Evolutionary conservation across 352 stramenopile genomes (phyloP), one percentile per base, ranked within the genome.

Genomic region (Pythium folliculosum): DNA sequence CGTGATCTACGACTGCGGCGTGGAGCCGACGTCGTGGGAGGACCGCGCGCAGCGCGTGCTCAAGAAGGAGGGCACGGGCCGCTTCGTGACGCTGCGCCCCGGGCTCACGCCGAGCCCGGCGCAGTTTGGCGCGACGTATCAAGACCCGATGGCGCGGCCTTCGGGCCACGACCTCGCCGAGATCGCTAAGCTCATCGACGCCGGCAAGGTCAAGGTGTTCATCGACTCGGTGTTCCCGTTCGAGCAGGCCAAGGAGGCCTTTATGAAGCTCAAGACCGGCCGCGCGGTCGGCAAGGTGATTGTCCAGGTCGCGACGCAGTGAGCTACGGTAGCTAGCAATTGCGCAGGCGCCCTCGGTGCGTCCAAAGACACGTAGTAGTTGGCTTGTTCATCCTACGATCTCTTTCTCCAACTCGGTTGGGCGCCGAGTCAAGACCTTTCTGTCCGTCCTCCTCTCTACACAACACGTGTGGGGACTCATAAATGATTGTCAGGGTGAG

Each of bases 1-100:
- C 27, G 48, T 71, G n/a, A 47, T 71, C 19, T 67, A 71, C 47
- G 65, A 63, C 63, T 70, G 63, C 50, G 44, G 27, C 57, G 56
- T 75, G 0, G 70, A 77, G 49, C 53, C 55, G 17, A 58, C 52
- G 17, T 65, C 71, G n/a, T 81, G 72, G 77, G 78, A 81, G 22
- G 60, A 70, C 22, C 63, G 32, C 16, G 74, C 72, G 0, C 71
- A 80, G 67, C 71, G 68, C 25, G 64, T 83, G 47, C 49, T 49
- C 38, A 62, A 52, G 21, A 35, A 50, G 37, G 35, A 37, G 21
- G 40, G 16, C 3, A n/a, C n/a, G n/a, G 55, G 35, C 25, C 55
- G 35, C 3, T 49, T 63, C 43, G 56, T 63, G 16, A 63, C 38
- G n/a, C 54, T 61, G 21, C 35, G 54, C n/a, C 54, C 25, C 35